Base-by-base conservation (phyloP, 2,329 filamentous ascomycete genomes). In the Corinectria fuckeliana region DNA sequence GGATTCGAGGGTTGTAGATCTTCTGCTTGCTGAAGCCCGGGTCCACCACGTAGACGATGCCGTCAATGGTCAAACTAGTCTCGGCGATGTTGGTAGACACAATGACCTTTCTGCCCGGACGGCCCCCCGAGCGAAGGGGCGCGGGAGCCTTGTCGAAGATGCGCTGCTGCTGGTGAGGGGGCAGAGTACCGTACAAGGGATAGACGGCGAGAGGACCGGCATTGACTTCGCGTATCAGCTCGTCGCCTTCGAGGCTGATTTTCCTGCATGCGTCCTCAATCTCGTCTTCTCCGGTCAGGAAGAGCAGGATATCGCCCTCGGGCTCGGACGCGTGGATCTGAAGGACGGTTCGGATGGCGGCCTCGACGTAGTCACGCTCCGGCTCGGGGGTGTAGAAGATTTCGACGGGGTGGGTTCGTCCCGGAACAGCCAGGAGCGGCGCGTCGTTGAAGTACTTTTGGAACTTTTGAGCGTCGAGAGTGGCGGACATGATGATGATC, bases 21-120 rank as follows among this genome's bases (percentile, higher is more conserved):
- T 98, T 99, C 73, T 99, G 95, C 81, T 99, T 99, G 80, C 93
- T 97, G 81, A 99, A 99, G 32, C 95, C 95, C 2, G 95, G 94
- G 72, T 99, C 95, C n/a, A 99, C 94, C 30, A 99, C 95, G 72
- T 97, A 99, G 32, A 99, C 95, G 64, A 99, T 99, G 74, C 95
- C 95, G 73, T 99, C 95, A 61, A 99, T 99, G 45, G 95, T 99
- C 77, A 99, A 86, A 71, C 90, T 94, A 0, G 95, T 99, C 81
- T 99, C 95, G 42, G 95, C 95, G 76, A 99, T 99, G 77, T 99
- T 99, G 66, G 95, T 99, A 9, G 93, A 92, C 26, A 99, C 85
- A 69, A 99, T 96, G 73, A 89, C 89, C 77, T 99, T 99, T 62
- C 95, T 86, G n/a, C 95, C 95, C 1, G 95, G 91, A 20, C 89